These are phyloP conservation scores for Filobasidium uniguttulatum DNA, from an alignment of 1,284 basidiomycete species.

Conservation along the genomic window DNA sequence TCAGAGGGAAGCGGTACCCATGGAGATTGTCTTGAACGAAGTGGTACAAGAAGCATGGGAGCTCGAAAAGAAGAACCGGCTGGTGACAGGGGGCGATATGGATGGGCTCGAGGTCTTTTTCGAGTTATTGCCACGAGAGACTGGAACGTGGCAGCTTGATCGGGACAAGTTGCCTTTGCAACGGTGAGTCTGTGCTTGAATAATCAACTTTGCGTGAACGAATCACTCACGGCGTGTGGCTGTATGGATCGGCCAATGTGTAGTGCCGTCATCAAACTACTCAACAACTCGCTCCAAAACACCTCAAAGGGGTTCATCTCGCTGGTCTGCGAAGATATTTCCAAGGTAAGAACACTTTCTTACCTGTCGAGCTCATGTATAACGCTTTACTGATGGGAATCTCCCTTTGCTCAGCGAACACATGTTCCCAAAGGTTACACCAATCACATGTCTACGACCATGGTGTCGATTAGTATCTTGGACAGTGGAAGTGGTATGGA, in stretches of 20 bases:
- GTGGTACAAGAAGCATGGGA: conserved; percentile 21
- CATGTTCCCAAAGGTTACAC: conserved; percentile 22
- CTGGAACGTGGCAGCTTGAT: conserved; percentile 10
- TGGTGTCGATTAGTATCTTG: conserved; percentile 25
- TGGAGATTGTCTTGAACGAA: conserved; percentile 16
- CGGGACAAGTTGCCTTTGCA: conserved; percentile 8
- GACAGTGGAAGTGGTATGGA: conserved; percentile 28
- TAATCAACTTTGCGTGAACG: background rate
- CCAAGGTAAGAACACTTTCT: conserved; percentile 1
- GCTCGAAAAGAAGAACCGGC: conserved; percentile 19
- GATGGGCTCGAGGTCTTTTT: conserved; percentile 26
- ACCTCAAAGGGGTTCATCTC: conserved; percentile 8
- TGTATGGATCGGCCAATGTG: background rate
- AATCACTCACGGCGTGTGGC: background rate
- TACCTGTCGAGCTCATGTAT: too few species aligned
- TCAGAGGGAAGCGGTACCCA: conserved; percentile 9
- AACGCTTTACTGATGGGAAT: too few species aligned
- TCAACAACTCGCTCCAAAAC: conserved; percentile 8
- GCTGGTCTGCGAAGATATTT: conserved; percentile 13
- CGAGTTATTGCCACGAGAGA: conserved; percentile 20
- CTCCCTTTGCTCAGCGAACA: background rate
- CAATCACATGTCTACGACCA: conserved; percentile 20
- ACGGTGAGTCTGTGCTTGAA: background rate
- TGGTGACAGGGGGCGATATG: conserved; percentile 19
- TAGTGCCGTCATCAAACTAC: conserved; percentile 10